A percentile compares a stretch with the other conserved stretches of the same genome.
phyloP scores from a whole-genome alignment of 2,329 filamentous ascomycete genomes.

The Fusarium continuum region DNA sequence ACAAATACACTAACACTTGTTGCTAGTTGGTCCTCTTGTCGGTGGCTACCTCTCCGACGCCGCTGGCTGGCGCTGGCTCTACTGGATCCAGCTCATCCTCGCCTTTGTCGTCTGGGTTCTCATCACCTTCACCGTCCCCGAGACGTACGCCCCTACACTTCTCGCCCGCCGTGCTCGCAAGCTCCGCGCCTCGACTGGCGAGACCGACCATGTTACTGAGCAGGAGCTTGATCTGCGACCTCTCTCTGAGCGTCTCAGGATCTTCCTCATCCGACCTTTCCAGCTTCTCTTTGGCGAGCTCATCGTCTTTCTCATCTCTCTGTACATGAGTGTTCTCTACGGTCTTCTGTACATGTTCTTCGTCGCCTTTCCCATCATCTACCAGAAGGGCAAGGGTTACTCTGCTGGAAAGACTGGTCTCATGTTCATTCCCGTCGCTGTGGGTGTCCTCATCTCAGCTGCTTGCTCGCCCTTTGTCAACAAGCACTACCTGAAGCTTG shows the following conservation, averaged over 20 bases:
- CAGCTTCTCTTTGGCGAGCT: constrained; percentile 85
- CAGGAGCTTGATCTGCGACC: constrained; percentile 80
- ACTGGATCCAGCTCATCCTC: constrained; percentile 87
- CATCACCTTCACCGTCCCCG: constrained; percentile 88
- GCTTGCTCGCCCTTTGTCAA: constrained; percentile 77
- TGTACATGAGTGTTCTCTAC: constrained; percentile 88
- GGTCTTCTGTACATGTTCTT: constrained; percentile 82
- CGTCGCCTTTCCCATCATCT: constrained; percentile 75
- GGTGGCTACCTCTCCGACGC: constrained; percentile 80
- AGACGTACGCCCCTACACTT: constrained; percentile 86
- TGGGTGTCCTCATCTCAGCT: constrained; percentile 77
- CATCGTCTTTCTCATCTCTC: constrained; percentile 82
- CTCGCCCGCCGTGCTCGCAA: constrained; percentile 75
- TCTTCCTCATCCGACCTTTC: constrained; percentile 85
- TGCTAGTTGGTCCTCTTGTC: constrained; percentile 72
- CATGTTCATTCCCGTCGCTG: constrained; percentile 86
- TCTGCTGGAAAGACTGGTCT: constrained; percentile 77
- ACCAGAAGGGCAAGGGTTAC: constrained; percentile 82
- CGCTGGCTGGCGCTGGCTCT: constrained; percentile 82
- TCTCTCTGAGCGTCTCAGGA: constrained; percentile 70
- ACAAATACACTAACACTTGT: constrained; percentile 2
- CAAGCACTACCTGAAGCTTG: constrained; percentile 77
- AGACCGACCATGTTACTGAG: constrained; percentile 77
- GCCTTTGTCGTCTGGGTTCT: constrained; percentile 74
- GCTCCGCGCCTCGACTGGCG: constrained; percentile 73